Evolutionary conservation across 129 eudicot species (phyloP).

Genomic region (Escallonia rubra): DNA sequence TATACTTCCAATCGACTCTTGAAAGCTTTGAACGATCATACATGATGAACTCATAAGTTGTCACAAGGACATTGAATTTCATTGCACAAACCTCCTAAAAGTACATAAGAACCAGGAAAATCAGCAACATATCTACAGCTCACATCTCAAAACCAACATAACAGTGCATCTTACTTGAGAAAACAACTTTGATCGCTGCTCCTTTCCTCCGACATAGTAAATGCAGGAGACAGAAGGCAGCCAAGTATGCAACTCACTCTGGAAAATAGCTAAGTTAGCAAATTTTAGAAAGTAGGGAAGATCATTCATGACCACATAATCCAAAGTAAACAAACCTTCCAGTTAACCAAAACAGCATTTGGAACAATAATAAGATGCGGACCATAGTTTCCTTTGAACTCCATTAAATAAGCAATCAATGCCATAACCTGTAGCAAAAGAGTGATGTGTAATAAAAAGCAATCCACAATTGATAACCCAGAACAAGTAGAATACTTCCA

Average conservation of each 20-base stretch:
- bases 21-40: slow-evolving; percentile 87
- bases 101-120: background rate
- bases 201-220: slow-evolving; percentile 86
- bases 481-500: too few relatives aligned
- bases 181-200: slow-evolving; percentile 82
- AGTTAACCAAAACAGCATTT: slow-evolving; percentile 96
- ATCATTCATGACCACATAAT: background rate
- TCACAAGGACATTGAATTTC: slow-evolving; percentile 96
- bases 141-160: background rate
- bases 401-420: slow-evolving; percentile 96
- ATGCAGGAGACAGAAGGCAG: slow-evolving; percentile 92
- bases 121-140: slow-evolving; percentile 1
- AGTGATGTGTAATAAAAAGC: too few relatives aligned
- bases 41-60: slow-evolving; percentile 97
- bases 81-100: slow-evolving; percentile 76
- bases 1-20: slow-evolving; percentile 93
- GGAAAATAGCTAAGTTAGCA: slow-evolving; percentile 23
- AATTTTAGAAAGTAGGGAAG: background rate
- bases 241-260: slow-evolving; percentile 96
- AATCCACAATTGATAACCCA: too few relatives aligned
- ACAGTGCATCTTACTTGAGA: slow-evolving; percentile 63
- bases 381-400: slow-evolving; percentile 95
- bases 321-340: slow-evolving; percentile 64
- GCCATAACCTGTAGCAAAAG: slow-evolving; percentile 74
- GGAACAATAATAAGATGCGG: slow-evolving; percentile 99